Evolutionary conservation across 768 basidiomycete genomes (phyloP), one percentile per base, ranked within the genome.

Genomic region (Kwoniella dendrophila): DNA sequence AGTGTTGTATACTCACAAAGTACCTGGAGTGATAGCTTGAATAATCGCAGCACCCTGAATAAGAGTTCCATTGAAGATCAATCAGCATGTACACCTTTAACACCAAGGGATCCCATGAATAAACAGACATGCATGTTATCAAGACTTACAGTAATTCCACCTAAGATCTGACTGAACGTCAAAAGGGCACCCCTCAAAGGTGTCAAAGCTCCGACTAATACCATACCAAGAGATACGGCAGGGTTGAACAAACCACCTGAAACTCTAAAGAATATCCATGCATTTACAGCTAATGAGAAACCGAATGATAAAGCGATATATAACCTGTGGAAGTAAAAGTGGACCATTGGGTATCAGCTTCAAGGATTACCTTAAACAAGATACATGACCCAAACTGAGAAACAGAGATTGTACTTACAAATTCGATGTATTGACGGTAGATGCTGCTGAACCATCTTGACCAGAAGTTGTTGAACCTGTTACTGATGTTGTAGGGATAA

Each of bases 171-270:
- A 20, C 64, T 53, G 43, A 79, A 57, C 16, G 73, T 70, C 38
- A 81, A 59, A n/a, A 80, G 69, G n/a, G 57, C 67, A 0, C 74
- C 80, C 57, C 80, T 74, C 1, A 77, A 47, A 0, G 80, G 79
- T 4, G 73, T 76, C 41, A 81, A 56, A 2, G 78, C 76, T 18
- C 80, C 80, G 51, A 78, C 76, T 12, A 81, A 62, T 1, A 67
- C 69, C 70, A 81, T 78, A 1, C 77, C 77, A 24, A 80, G 74
- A 4, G 77, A 76, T 4, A 81, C 80, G 22, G 79, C 79, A 0
- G 80, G 80, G 68, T 81, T 81, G 74, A 80, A 79, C 7, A 80
- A 71, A 14, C 78, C 79, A 14, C 78, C 79, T 0, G 74, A 75
- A 33, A 80, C 72, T 18, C 76, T 69, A 74, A 78, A 79, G 67